These are phyloP conservation scores for Collybiopsis luxurians DNA, from an alignment of 768 basidiomycete genomes.

Conservation along the genomic window DNA sequence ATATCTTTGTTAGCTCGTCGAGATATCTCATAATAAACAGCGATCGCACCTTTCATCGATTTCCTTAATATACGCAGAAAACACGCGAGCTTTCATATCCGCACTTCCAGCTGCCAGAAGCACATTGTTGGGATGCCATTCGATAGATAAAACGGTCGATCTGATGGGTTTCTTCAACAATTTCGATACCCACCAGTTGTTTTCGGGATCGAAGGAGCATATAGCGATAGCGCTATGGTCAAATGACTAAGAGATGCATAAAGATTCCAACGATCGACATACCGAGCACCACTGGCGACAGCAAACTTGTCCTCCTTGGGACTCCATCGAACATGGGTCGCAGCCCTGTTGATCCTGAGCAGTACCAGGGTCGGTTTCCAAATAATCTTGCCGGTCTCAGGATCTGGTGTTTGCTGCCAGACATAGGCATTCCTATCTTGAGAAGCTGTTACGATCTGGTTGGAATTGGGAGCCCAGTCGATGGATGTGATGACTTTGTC, in stretches of 20 bases:
- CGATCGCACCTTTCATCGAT: conserved; percentile 79
- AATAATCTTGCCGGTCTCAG: conserved; percentile 60
- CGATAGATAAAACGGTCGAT: conserved; percentile 89
- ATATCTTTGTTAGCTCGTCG: neutral
- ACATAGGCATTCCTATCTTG: conserved; percentile 99
- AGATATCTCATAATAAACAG: neutral
- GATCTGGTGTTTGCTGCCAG: conserved; percentile 83
- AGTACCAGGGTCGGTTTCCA: conserved; percentile 99
- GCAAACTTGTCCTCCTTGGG: conserved; percentile 99
- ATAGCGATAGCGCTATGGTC: conserved; percentile 85
- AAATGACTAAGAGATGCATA: neutral
- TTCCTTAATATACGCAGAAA: conserved; percentile 98
- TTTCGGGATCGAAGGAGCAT: conserved; percentile 96
- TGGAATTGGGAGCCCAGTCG: conserved; percentile 96
- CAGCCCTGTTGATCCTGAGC: conserved; percentile 92
- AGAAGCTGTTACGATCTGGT: conserved; percentile 98
- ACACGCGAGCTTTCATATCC: conserved; percentile 96
- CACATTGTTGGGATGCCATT: conserved; percentile 99
- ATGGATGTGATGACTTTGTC: conserved; percentile 98
- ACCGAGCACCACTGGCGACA: conserved; percentile 95
- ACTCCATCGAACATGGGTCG: conserved; percentile 94
- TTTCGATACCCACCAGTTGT: conserved; percentile 99
- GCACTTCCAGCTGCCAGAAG: conserved; percentile 96
- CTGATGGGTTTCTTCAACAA: conserved; percentile 96
- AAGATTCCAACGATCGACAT: conserved; percentile 14